Conservation (phyloP, 2,329 filamentous ascomycete species). For the Tolypocladium pustulatum region DNA sequence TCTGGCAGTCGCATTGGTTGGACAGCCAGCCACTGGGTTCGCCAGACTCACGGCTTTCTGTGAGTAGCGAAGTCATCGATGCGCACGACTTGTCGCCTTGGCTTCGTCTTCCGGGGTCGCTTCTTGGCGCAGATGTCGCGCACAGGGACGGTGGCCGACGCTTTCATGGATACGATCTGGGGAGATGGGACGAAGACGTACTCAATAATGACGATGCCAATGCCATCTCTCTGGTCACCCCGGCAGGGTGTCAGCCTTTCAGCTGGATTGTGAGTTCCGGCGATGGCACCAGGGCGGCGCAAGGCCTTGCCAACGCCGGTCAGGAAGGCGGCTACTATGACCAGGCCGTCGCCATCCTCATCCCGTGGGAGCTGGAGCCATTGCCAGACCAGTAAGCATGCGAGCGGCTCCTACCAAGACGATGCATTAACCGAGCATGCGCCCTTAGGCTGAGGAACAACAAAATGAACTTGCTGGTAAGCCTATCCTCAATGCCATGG, state of each 20-base stretch:
- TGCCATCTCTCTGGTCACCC: slow-evolving; percentile 43
- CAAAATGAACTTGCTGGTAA: slow-evolving; percentile 64
- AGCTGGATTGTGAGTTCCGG: neutral
- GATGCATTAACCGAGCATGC: neutral
- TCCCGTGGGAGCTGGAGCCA: slow-evolving; percentile 36
- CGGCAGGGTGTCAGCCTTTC: neutral
- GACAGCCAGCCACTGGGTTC: neutral
- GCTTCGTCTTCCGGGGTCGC: neutral
- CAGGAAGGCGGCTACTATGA: slow-evolving; percentile 48
- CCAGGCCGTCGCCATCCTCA: slow-evolving; percentile 51
- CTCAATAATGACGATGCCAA: slow-evolving; percentile 60
- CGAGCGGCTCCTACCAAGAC: neutral
- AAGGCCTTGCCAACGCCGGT: neutral
- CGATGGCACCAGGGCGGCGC: neutral
- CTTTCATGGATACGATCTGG: slow-evolving; percentile 62
- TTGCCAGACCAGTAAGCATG: slow-evolving; percentile 30
- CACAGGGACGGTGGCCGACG: slow-evolving; percentile 21
- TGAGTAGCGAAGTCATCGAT: slow-evolving; percentile 1
- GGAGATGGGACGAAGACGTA: slow-evolving; percentile 58
- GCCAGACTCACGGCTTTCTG: slow-evolving; percentile 3
- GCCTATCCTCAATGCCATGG: slow-evolving; percentile 6
- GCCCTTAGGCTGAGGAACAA: slow-evolving; percentile 35
- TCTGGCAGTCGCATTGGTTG: neutral
- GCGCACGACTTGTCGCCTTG: neutral
- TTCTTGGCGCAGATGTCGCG: neutral